Conservation (phyloP, 179 eudicot genomes). For the Gypsophila paniculata region DNA sequence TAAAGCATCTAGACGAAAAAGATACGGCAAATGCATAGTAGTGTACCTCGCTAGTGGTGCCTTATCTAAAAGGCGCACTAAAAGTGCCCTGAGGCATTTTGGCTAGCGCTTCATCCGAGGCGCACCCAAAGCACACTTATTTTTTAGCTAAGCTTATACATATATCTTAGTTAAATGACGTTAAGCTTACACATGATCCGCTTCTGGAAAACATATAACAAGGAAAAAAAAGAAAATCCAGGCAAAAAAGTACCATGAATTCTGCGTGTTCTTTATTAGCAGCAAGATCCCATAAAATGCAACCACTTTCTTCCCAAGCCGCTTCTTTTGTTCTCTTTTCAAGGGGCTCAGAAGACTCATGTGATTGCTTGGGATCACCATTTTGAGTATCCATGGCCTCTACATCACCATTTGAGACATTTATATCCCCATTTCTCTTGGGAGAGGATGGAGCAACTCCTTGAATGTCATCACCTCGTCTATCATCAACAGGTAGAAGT, state of each 20-base stretch:
- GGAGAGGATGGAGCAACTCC: constrained; percentile 28
- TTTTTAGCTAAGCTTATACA: too few species aligned
- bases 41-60: too few species aligned
- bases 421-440: constrained; percentile 23
- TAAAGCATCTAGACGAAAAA: too few species aligned
- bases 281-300: constrained; percentile 93
- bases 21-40: too few species aligned
- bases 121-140: too few species aligned
- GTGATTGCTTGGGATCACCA: constrained; percentile 24
- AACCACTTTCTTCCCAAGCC: constrained; percentile 85
- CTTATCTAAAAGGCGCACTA: too few species aligned
- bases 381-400: constrained; percentile 40
- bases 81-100: too few species aligned
- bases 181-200: background rate
- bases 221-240: background rate
- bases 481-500: constrained; percentile 54
- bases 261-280: constrained; percentile 81
- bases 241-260: constrained; percentile 53
- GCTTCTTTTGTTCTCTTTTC: constrained; percentile 42
- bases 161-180: background rate
- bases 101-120: too few species aligned
- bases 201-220: background rate
- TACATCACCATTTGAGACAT: constrained; percentile 20
- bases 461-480: constrained; percentile 24
- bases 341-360: constrained; percentile 23